These are phyloP conservation scores for Setaria italica DNA, from an alignment of 202 grass and related monocot genomes.

Conservation along the genomic window DNA sequence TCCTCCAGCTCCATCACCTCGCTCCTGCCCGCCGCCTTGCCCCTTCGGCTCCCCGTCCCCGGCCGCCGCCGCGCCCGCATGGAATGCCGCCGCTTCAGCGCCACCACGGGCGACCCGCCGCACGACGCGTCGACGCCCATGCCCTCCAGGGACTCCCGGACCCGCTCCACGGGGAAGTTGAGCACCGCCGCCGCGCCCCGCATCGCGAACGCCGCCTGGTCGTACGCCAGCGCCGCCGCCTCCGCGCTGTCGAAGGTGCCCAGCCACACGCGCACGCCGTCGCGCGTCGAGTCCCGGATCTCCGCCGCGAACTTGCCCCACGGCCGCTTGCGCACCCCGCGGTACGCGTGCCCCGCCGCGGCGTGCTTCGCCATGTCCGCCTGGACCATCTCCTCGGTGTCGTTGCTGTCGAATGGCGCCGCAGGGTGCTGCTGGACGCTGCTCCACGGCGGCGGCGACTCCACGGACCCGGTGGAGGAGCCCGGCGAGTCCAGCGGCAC, in stretches of 20 bases:
- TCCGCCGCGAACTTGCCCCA: constrained; percentile 88
- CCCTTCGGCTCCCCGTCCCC: neutral
- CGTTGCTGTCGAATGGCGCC: no score
- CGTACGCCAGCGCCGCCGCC: constrained; percentile 67
- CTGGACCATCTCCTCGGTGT: no score
- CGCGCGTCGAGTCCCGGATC: constrained; percentile 73
- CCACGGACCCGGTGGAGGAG: constrained; percentile 41
- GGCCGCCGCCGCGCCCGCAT: constrained; percentile 46
- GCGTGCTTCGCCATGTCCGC: no score
- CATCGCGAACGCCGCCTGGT: constrained; percentile 75
- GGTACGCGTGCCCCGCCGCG: constrained; percentile 19
- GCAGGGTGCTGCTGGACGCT: no score
- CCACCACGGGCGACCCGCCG: constrained; percentile 61
- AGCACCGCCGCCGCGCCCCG: constrained; percentile 55
- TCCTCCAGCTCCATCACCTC: constrained; percentile 75
- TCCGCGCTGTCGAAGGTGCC: constrained; percentile 73
- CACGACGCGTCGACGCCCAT: constrained; percentile 4
- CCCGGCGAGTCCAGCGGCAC: constrained; percentile 39
- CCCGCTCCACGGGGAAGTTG: constrained; percentile 69
- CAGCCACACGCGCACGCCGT: constrained; percentile 71
- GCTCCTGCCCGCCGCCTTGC: neutral
- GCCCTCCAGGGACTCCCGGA: constrained; percentile 55
- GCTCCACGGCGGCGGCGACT: constrained; percentile 31
- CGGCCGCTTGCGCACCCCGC: constrained; percentile 66
- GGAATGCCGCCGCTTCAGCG: constrained; percentile 70